Conservation (phyloP, 805 yeast species). For the Barnettozyma botsteinii region DNA sequence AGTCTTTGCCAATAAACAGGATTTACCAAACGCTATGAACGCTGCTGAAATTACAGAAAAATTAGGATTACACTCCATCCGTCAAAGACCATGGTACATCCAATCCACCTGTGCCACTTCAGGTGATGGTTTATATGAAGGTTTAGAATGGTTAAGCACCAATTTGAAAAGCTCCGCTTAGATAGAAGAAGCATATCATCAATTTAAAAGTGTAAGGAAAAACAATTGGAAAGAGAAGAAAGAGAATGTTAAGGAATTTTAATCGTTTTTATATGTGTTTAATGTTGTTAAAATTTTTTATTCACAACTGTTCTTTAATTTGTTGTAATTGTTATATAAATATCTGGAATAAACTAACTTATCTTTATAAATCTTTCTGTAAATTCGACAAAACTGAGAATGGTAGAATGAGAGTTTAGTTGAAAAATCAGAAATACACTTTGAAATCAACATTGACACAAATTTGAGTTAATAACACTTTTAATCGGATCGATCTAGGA, state of each 20-base stretch:
- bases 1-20: constrained; percentile 97
- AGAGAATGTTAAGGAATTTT: neutral
- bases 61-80: constrained; percentile 91
- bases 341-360: neutral
- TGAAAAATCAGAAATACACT: too few species aligned
- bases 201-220: constrained; percentile 1
- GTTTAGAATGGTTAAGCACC: constrained; percentile 94
- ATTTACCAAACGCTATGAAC: constrained; percentile 97
- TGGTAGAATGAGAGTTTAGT: too few species aligned
- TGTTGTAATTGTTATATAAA: constrained; percentile 2
- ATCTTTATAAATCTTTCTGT: neutral
- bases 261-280: neutral
- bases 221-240: constrained; percentile 1
- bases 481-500: too few species aligned
- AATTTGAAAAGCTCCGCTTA: constrained; percentile 70
- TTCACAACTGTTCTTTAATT: neutral
- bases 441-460: too few species aligned
- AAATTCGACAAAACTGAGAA: too few species aligned
- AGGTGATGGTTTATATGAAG: constrained; percentile 97
- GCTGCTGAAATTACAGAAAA: constrained; percentile 98
- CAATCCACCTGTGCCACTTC: constrained; percentile 99
- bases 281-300: constrained; percentile 2
- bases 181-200: constrained; percentile 7
- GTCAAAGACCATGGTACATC: constrained; percentile 99
- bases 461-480: too few species aligned